Base-by-base conservation (phyloP, 1,139 yeast genomes). In the Trichomonascaceae sp. region DNA sequence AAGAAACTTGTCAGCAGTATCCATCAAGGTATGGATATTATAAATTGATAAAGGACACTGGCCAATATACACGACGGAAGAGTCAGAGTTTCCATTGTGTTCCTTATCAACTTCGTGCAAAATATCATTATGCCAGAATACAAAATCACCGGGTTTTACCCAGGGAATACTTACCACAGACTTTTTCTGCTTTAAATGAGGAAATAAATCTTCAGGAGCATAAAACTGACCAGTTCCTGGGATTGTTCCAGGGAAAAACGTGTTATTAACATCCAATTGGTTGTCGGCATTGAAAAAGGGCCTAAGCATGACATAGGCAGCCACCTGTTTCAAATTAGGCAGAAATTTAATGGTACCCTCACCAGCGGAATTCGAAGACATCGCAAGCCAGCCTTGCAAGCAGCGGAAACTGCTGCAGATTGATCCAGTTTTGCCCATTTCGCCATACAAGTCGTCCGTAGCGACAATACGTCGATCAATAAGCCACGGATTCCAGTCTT, bases 91-190 rank as follows among this genome's bases (percentile, higher is more conserved):
- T 2, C 81, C 81, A 18, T 57, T 58, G 59, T 77, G 80, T 7
- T 65, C 67, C 30, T 66, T 63, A 56, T 78, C 81, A 12, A 78
- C 81, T n/a, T 75, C 75, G 62, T 78, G 82, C 24, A 74, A 68
- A 45, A 72, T 55, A 59, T 78, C 82, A 55, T 74, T 68, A 61
- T 79, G 82, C 82, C 82, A 79, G 53, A 73, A 74, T 0, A 78
- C 79, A 59, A 69, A 74, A 58, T 77, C 79, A 2, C 70, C 70
- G 18, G 70, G 68, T 6, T 58, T 46, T 43, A 66, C 61, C 8
- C 54, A 51, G 4, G 70, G 68, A 32, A 66, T 52, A 8, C 62
- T 51, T 13, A 62, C 59, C 63, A 67, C 64, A 3, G 66, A 57
- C 9, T 55, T 45, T 20, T 57, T 58, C 18, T 64, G 63, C 3